Percentiles rank a stretch among this genome's conserved stretches.
Conservation (phyloP, 495 filamentous ascomycete genomes). For the Massariosphaeria phaeospora region DNA sequence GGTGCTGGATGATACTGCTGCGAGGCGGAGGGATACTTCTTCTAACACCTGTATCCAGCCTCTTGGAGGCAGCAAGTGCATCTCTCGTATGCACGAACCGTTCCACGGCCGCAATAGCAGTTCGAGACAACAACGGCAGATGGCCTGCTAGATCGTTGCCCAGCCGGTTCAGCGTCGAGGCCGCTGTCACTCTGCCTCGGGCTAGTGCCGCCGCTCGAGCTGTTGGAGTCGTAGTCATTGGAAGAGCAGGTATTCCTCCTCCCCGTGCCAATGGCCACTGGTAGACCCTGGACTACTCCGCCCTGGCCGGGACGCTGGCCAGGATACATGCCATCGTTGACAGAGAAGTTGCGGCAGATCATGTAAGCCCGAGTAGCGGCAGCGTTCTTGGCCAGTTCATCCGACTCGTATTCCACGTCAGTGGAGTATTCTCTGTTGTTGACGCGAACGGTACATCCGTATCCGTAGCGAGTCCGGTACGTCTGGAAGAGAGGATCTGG, state of each 20-base stretch:
- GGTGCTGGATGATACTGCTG: conserved; percentile 5
- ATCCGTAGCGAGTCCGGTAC: conserved; percentile 66
- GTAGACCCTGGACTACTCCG: conserved; percentile 80
- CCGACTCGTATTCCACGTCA: conserved; percentile 73
- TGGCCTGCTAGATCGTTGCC: conserved; percentile 34
- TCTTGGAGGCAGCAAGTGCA: conserved; percentile 33
- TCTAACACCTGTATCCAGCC: conserved; percentile 25
- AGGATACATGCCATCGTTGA: conserved; percentile 90
- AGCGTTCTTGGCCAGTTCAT: conserved; percentile 82
- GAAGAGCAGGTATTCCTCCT: conserved; percentile 42
- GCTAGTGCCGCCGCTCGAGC: conserved; percentile 52
- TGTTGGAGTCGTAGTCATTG: conserved; percentile 47
- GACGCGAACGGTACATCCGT: conserved; percentile 85
- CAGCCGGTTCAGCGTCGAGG: conserved; percentile 30
- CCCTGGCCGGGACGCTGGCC: conserved; percentile 61
- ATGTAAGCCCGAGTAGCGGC: conserved; percentile 96
- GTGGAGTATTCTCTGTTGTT: conserved; percentile 97
- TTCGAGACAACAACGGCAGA: conserved; percentile 7
- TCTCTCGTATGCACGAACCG: conserved; percentile 30
- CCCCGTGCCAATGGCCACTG: conserved; percentile 65
- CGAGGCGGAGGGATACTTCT: background rate
- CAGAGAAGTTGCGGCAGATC: conserved; percentile 97
- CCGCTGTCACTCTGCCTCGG: conserved; percentile 49
- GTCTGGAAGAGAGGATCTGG: conserved; percentile 85
- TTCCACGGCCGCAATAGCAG: conserved; percentile 35